Conservation (phyloP, 2,329 filamentous ascomycete genomes). For the Chaetothyriales sp. region DNA sequence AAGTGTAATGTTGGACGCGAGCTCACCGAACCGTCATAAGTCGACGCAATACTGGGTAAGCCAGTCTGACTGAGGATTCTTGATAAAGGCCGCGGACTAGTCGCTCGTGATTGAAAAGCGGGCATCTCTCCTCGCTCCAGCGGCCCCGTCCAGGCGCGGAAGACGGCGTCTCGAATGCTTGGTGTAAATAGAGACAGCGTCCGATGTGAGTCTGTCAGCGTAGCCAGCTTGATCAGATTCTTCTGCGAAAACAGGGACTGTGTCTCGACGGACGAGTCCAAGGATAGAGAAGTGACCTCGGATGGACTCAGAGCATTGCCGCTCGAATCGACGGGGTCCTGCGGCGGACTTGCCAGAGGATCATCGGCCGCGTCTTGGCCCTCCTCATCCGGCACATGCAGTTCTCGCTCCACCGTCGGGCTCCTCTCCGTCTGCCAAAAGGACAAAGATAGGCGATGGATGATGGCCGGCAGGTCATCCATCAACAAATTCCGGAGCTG, state of each 20-base stretch:
- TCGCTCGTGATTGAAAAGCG: conserved; percentile 20
- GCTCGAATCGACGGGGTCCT: conserved; percentile 68
- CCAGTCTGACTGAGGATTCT: conserved; percentile 50
- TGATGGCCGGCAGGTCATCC: conserved; percentile 93
- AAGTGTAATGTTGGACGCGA: conserved; percentile 36
- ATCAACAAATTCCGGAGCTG: conserved; percentile 90
- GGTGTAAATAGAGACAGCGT: conserved; percentile 87
- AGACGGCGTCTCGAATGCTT: conserved; percentile 77
- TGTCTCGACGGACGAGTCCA: conserved; percentile 67
- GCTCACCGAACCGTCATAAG: conserved; percentile 59
- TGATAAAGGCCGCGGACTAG: conserved; percentile 38
- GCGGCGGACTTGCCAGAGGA: conserved; percentile 65
- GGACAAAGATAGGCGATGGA: conserved; percentile 77
- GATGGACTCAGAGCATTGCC: conserved; percentile 64
- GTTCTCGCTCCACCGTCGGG: conserved; percentile 48
- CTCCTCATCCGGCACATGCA: conserved; percentile 9
- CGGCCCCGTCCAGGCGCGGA: conserved; percentile 78
- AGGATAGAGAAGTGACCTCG: conserved; percentile 60
- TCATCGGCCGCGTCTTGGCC: conserved; percentile 40
- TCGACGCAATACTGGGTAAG: conserved; percentile 37
- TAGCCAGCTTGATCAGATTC: conserved; percentile 70
- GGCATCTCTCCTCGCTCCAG: conserved; percentile 52
- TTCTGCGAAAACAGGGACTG: conserved; percentile 92
- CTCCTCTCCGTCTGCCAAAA: conserved; percentile 77
- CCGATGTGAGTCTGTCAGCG: conserved; percentile 74